phyloP scores from a whole-genome alignment of 768 basidiomycete species.

The Sarcomyxa edulis region DNA sequence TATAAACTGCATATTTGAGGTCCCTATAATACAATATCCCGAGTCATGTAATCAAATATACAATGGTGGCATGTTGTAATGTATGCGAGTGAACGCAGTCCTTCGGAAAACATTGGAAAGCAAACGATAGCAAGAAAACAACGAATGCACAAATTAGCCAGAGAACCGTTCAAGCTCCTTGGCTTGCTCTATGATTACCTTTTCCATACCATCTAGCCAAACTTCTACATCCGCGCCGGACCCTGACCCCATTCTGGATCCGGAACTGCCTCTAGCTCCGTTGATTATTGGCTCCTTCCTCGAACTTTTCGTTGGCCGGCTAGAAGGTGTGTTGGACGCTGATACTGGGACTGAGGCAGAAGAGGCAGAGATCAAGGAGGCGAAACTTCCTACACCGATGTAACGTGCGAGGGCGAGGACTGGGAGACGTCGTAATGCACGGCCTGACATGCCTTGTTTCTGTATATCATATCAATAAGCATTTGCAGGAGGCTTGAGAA shows the following conservation, averaged over 20 bases:
- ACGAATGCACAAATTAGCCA: conserved; percentile 7
- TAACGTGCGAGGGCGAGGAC: conserved; percentile 87
- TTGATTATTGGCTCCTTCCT: no score
- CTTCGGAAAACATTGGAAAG: conserved; percentile 8
- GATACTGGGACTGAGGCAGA: not conserved
- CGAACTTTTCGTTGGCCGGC: conserved; percentile 1
- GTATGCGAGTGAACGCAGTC: conserved; percentile 10
- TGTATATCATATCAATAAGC: conserved; percentile 17
- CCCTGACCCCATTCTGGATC: not conserved
- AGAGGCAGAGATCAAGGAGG: not conserved
- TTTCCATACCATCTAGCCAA: conserved; percentile 87
- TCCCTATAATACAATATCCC: no score
- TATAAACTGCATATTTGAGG: no score
- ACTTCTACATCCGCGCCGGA: conserved; percentile 43
- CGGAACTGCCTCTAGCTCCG: not conserved
- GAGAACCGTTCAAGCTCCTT: conserved; percentile 45
- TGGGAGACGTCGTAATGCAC: conserved; percentile 88
- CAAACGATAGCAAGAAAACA: conserved; percentile 5
- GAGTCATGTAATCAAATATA: no score
- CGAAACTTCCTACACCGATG: conserved; percentile 39
- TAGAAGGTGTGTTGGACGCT: conserved; percentile 1
- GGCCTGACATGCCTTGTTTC: conserved; percentile 85
- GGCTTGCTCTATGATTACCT: conserved; percentile 57
- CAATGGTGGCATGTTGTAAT: no score
- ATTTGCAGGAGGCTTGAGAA: no score